Base-by-base conservation (phyloP, 106 monocot species). In the Dendrobium chrysotoxum region DNA sequence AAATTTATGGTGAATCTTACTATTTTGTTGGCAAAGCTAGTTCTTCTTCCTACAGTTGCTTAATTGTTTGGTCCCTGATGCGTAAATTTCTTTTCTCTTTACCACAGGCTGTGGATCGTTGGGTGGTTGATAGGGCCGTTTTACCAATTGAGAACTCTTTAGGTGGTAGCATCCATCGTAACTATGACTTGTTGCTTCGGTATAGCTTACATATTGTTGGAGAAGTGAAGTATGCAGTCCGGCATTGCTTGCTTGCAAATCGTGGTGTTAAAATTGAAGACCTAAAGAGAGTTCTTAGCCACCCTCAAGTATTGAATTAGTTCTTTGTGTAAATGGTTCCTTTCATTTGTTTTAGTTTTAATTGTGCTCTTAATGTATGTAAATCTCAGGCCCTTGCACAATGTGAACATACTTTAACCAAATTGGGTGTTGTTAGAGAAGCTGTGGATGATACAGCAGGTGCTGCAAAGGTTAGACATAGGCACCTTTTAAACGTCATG, bases 81-180 rank as follows among this genome's bases (percentile, higher is more conserved):
- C 35, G 11, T 31, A 28, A 31, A 70, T 35, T 70, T 70, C 15
- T 15, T 57, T 53, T 64, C 21, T 77, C 64, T 50, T 46, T 58
- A 28, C 81, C 79, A 79, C 86, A 98, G 98, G 92, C 95, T 84
- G 95, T 92, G 78, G 98, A 98, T 70, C 74, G 85, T 28, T 91
- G 91, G 88, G 80, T 87, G 80, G 98, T 88, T 85, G 98, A 98
- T 85, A 86, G 95, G 28, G 95, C 98, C 31, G 98, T 98, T 81
- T 81, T 98, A 65, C 98, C 98, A 8, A 91, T 95, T 86, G 98
- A 98, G 82, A 98, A 98, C 72, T 98, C 98, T 53, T 68, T 98
- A 79, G 95, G 92, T 55, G 98, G 98, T 50, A 94, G 98, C 84
- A 98, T 98, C 26, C 92, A 98, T 81, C 86, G 91, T 11, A 98